Evolutionary conservation across 495 filamentous ascomycete genomes (phyloP), one percentile per base, ranked within the genome.

Genomic region (Penicillium alfredii): DNA sequence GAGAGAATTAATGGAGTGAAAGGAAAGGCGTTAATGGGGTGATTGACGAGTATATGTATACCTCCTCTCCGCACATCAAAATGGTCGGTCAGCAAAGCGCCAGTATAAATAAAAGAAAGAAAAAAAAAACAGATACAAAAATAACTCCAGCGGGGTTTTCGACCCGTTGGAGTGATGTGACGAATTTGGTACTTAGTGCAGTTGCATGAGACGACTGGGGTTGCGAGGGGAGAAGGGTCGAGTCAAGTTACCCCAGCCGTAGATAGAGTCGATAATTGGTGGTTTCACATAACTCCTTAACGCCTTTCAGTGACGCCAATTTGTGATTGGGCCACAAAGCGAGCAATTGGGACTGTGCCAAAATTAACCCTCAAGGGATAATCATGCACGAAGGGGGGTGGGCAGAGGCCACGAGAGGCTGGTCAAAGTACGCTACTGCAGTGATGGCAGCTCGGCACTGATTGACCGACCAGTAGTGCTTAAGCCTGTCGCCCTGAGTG

Each of bases 161-260:
- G 10, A 14, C 23, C 23, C 22, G 23, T 26, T 14, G 23, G 33
- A 36, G 27, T 3, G 33, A 36, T 36, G 33, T 36, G 33, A 36
- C 33, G 22, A 19, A 36, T 36, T 36, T 20, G 10, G 21, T 36
- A 36, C n/a, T n/a, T n/a, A n/a, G n/a, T 36, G 23, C 21, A 24
- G 15, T 36, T 36, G 33, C 33, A 36, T 27, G 21, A 25, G 8
- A 22, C 33, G 33, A 36, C 21, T 9, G 15, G 33, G 33, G 21
- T 19, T 27, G 22, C 18, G n/a, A 12, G 21, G 14, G n/a, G n/a
- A n/a, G 23, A 36, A 28, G 4, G 17, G 23, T 10, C 24, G 21
- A 36, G 9, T 9, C 21, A 6, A 23, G 21, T 9, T 23, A 23
- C 21, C 21, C 21, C 9, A 23, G 21, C 9, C 21, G 21, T 9